Evolutionary conservation across 176 grass and related monocot genomes (phyloP).

Genomic region (Avena sativa): DNA sequence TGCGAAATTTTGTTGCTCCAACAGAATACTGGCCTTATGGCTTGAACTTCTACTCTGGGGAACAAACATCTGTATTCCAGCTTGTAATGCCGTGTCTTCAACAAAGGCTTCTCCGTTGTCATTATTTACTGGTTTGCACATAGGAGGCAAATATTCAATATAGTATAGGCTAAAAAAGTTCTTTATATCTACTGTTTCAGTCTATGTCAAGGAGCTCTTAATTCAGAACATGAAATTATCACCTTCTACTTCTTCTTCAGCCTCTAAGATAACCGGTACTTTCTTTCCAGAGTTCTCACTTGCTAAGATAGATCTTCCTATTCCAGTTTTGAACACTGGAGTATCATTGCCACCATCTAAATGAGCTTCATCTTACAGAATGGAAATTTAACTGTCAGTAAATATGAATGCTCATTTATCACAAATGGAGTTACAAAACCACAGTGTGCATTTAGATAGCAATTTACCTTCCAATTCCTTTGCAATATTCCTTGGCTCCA

Average conservation of each 20-base stretch:
- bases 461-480: slow-evolving; percentile 62
- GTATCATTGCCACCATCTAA: slow-evolving; percentile 37
- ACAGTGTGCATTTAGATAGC: slow-evolving; percentile 3
- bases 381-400: slow-evolving; percentile 18
- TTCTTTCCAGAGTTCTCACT: slow-evolving; percentile 53
- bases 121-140: slow-evolving; percentile 43
- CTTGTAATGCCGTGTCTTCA: slow-evolving; percentile 33
- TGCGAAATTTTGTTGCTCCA: slow-evolving; percentile 45
- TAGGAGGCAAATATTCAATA: slow-evolving; percentile 29
- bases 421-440: slow-evolving; percentile 16
- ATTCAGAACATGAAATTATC: slow-evolving; percentile 47
- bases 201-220: slow-evolving; percentile 38
- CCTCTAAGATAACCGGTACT: slow-evolving; percentile 45
- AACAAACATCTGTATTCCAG: slow-evolving; percentile 26
- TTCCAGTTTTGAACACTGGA: slow-evolving; percentile 54
- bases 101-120: not conserved
- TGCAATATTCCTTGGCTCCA: slow-evolving; percentile 67
- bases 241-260: slow-evolving; percentile 39
- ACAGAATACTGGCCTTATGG: slow-evolving; percentile 30
- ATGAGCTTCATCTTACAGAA: slow-evolving; percentile 57
- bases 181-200: slow-evolving; percentile 29
- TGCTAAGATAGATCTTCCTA: slow-evolving; percentile 49
- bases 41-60: slow-evolving; percentile 44
- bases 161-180: slow-evolving; percentile 29
- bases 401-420: slow-evolving; percentile 20